phyloP scores from a whole-genome alignment of 139 green algal species.

The Picochlorum sp. region DNA sequence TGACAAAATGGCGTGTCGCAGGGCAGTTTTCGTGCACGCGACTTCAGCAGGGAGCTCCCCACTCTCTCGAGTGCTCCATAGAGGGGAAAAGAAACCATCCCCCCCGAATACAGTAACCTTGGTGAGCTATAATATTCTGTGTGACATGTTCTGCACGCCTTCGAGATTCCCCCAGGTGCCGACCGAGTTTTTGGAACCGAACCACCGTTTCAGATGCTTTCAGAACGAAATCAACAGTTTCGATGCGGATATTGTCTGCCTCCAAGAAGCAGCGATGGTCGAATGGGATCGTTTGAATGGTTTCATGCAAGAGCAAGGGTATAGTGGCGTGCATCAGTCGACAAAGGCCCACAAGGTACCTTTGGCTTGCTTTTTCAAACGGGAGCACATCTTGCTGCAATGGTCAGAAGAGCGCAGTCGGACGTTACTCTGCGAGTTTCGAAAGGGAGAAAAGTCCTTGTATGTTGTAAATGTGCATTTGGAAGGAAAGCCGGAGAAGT shows the following conservation, averaged over 20 bases:
- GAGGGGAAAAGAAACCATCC: background rate
- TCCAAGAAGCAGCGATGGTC: constrained; percentile 41
- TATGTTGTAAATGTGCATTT: constrained; percentile 51
- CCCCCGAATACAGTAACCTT: constrained; percentile 14
- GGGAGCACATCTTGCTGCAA: constrained; percentile 3
- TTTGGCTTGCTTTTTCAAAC: constrained; percentile 21
- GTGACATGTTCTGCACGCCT: constrained; percentile 27
- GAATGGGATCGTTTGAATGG: constrained; percentile 21
- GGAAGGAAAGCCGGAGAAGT: constrained; percentile 44
- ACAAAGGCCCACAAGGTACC: constrained; percentile 5
- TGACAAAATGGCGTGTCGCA: no score
- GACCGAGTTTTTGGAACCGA: background rate
- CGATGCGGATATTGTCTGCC: constrained; percentile 36
- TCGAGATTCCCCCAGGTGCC: constrained; percentile 34
- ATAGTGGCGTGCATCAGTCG: constrained; percentile 17
- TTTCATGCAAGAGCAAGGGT: constrained; percentile 26
- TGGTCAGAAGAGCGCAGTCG: constrained; percentile 43
- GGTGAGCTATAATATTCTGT: constrained; percentile 42
- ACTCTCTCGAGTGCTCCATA: background rate
- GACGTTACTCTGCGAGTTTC: constrained; percentile 33
- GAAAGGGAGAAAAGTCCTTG: constrained; percentile 3
- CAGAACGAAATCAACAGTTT: constrained; percentile 33
- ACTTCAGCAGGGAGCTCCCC: background rate
- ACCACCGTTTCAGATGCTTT: background rate
- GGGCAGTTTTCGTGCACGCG: no score